These are phyloP conservation scores for Arachis stenosperma DNA, from an alignment of 306 rosid genomes.

Conservation along the genomic window DNA sequence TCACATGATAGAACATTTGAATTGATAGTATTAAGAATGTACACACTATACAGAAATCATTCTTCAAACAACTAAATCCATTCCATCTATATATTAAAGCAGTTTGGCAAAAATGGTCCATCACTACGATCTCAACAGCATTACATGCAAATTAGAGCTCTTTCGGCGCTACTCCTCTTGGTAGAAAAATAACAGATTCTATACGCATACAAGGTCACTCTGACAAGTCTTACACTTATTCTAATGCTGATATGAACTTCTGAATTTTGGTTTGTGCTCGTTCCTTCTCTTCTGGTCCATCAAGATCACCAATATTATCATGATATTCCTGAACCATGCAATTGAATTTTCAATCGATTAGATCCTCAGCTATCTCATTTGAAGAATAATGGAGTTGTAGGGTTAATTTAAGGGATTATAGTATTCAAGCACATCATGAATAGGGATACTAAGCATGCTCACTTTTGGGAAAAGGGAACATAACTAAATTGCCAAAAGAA, in stretches of 20 bases:
- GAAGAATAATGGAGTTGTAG: background rate
- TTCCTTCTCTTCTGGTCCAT: slow-evolving; percentile 94
- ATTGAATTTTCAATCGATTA: slow-evolving; percentile 12
- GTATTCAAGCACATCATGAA: slow-evolving; percentile 21
- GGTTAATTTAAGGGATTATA: background rate
- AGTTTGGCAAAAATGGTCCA: background rate
- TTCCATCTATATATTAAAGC: background rate
- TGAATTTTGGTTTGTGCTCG: slow-evolving; percentile 82
- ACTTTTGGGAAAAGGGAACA: background rate
- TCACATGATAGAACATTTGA: background rate
- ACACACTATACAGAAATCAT: background rate
- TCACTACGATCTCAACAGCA: slow-evolving; percentile 32
- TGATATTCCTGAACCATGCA: slow-evolving; percentile 70
- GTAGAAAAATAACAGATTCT: slow-evolving; percentile 21
- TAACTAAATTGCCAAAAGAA: slow-evolving; percentile 10
- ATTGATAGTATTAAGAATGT: background rate
- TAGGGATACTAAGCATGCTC: slow-evolving; percentile 13
- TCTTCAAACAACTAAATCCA: background rate
- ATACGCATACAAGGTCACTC: slow-evolving; percentile 23
- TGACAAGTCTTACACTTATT: slow-evolving; percentile 30
- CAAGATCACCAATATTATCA: slow-evolving; percentile 88
- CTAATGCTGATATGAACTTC: slow-evolving; percentile 75
- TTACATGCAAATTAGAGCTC: slow-evolving; percentile 32
- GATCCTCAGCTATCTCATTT: slow-evolving; percentile 15
- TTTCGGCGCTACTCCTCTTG: slow-evolving; percentile 27